A percentile compares a stretch with the other conserved stretches of the same genome.
Evolutionary conservation across 352 stramenopile genomes (phyloP).

Genomic region (Hyaloperonospora arabidopsidis): DNA sequence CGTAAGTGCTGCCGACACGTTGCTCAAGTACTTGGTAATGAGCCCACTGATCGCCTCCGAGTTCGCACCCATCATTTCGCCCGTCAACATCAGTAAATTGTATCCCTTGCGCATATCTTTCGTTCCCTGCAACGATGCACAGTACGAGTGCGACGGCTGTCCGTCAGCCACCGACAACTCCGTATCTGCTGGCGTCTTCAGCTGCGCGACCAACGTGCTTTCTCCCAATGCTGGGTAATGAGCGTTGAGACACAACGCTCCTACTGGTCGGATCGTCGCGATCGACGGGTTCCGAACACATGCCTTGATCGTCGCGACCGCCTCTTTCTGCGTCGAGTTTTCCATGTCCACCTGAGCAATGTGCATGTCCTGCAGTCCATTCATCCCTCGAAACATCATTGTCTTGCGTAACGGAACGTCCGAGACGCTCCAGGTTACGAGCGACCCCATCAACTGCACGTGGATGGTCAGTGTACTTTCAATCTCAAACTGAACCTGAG

Average conservation of each 20-base stretch:
- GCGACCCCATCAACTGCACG: conserved; percentile 40
- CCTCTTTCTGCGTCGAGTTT: conserved; percentile 46
- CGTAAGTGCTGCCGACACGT: conserved; percentile 39
- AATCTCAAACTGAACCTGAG: conserved; percentile 44
- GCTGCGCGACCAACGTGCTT: conserved; percentile 45
- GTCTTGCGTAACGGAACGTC: conserved; percentile 44
- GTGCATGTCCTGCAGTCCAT: conserved; percentile 52
- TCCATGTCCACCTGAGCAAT: conserved; percentile 57
- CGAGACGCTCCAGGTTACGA: conserved; percentile 44
- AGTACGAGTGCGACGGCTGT: conserved; percentile 52
- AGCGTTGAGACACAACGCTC: conserved; percentile 51
- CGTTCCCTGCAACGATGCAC: conserved; percentile 23
- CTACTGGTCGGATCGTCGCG: conserved; percentile 57
- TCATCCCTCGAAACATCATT: conserved; percentile 54
- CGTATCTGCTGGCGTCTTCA: conserved; percentile 32
- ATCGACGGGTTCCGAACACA: conserved; percentile 78
- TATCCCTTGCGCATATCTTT: conserved; percentile 43
- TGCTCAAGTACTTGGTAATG: conserved; percentile 75
- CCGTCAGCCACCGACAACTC: conserved; percentile 37
- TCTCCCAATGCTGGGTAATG: conserved; percentile 38
- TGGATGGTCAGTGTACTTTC: conserved; percentile 38
- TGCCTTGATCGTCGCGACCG: conserved; percentile 67
- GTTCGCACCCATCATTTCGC: conserved; percentile 57
- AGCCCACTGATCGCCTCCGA: conserved; percentile 57
- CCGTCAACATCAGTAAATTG: conserved; percentile 60